Base-by-base conservation (phyloP, 176 grass and related monocot species). In the Carex parvula region DNA sequence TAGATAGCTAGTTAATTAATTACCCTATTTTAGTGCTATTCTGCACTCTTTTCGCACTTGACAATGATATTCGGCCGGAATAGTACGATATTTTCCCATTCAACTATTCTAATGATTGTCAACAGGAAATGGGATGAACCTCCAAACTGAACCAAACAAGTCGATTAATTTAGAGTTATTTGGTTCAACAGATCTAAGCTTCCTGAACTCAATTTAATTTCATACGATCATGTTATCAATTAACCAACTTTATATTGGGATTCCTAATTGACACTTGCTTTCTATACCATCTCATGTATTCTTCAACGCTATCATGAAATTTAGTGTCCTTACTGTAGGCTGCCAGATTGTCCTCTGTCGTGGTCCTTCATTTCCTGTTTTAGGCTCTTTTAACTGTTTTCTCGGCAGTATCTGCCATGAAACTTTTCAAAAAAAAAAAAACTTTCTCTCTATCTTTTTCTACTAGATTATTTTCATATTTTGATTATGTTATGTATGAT, bases 281-380 rank as follows among this genome's bases (percentile, higher is more conserved):
- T 7, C 44, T 2, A 9, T 46, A 9, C 1, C 60, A 67, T 33
- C 29, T 68, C 13, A 69, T 69, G 33, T 30, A 69, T 69, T 69
- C 15, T 69, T 17, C 8, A 69, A 69, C 6, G 17, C 30, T 41
- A 69, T 70, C 7, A 17, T 70, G 66, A 70, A 30, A 70, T 41
- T 70, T 70, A 41, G 33, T 39, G 18, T 70, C 32, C 21, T 18
- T 8, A 42, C 66, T 41, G 21, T 70, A 70, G 65, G 65, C 32
- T 69, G 15, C 33, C 65, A 69, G 15, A 68, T 41, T 17, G 5
- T 70, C 35, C 33, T 39, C 32, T 69, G 14, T 8, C 17, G 30
- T 69, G 14, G 33, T 69, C 65, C 62, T 70, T 70, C 33, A 37
- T 70, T 68, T 70, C 66, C 66, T 70, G 33, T 70, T 70, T 41